Base-by-base conservation (phyloP, 2,329 filamentous ascomycete genomes). In the Monilinia fructicola region DNA sequence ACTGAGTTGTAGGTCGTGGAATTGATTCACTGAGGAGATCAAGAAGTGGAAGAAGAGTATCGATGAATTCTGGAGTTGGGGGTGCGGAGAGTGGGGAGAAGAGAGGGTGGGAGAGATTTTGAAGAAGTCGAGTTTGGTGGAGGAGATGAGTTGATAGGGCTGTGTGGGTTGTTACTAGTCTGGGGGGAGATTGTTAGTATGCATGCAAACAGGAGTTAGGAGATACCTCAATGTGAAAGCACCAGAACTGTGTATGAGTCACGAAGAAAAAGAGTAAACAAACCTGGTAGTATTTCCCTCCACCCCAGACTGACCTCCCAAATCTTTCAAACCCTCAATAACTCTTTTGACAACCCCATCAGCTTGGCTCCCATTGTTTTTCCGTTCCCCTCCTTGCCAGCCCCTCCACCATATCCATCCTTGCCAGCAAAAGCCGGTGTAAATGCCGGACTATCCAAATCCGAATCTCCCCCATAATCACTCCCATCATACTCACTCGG, bases 111-210 rank as follows among this genome's bases (percentile, higher is more conserved):
- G 88, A 85, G 44, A 94, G 82, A 67, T 87, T 89, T 72, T 93
- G 90, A 12, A 95, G 81, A 69, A 88, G 87, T 64, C 90, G 89
- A 60, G 90, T 89, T 78, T 94, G 90, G 77, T 92, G 88, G 18
- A 84, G 83, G 54, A 94, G 81, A 74, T 95, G 90, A 26, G 90
- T 90, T 56, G 90, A 88, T 59, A 93, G 80, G 18, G 90, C 89
- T 38, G 89, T 86, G 76, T 92, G 89, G 44, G 90, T 88, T 54
- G 90, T 92, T 75, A 91, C 90, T 70, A 92, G 80, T 74, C 90
- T 93, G 73, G 38, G 42, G 46, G 9, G 23, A 23, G 52, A 11
- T 5, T 31, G 54, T 73, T 59, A 72, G 69, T 26, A 65, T 59
- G 35, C 53, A 31, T 54, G 1, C 14, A 26, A 11, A 23, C 21